Percentiles rank a stretch among this genome's conserved stretches.
These are phyloP conservation scores for Naganishia liquefaciens DNA, from an alignment of 1,284 basidiomycete genomes.

Conservation along the genomic window DNA sequence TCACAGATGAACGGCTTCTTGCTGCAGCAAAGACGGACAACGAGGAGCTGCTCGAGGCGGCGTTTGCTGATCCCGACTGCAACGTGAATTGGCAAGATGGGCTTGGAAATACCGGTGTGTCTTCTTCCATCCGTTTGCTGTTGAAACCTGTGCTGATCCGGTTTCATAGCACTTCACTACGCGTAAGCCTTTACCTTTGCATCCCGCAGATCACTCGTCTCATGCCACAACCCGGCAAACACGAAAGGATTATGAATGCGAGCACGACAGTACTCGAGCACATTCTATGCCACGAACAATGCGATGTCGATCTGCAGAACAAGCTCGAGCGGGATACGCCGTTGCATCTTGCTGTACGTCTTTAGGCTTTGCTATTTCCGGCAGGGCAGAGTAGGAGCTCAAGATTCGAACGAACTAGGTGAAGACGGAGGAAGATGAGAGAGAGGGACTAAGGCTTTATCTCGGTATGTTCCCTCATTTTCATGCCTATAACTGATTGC, in stretches of 20 bases:
- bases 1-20: constrained; percentile 69
- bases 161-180: constrained; percentile 67
- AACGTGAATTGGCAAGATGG: constrained; percentile 78
- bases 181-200: constrained; percentile 62
- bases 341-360: constrained; percentile 71
- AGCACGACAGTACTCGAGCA: constrained; percentile 69
- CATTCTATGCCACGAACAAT: constrained; percentile 70
- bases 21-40: constrained; percentile 74
- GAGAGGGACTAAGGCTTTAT: constrained; percentile 58
- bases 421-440: constrained; percentile 62
- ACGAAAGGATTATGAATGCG: constrained; percentile 53
- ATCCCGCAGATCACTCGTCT: too few species aligned
- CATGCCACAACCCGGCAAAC: constrained; percentile 37
- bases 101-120: constrained; percentile 73
- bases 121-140: neutral
- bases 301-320: constrained; percentile 82
- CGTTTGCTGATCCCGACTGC: constrained; percentile 56
- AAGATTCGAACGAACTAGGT: neutral
- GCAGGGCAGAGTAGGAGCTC: neutral
- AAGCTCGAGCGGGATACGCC: constrained; percentile 73
- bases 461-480: constrained; percentile 48
- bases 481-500: neutral
- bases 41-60: constrained; percentile 66
- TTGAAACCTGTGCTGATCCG: neutral
- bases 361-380: neutral